Evolutionary conservation across 169 alveolate genomes (phyloP).

Genomic region (Plasmodium falciparum): DNA sequence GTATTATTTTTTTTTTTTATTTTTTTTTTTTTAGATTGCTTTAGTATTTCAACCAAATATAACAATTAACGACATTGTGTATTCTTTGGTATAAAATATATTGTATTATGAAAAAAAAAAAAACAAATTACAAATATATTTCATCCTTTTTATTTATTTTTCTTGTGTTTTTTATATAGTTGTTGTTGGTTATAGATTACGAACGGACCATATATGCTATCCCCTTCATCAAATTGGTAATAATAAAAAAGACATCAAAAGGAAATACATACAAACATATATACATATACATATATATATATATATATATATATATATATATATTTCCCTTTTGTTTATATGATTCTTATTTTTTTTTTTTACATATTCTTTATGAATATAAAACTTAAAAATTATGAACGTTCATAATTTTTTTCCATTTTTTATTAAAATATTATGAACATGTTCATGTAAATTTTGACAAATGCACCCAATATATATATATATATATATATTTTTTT

Average conservation of each 20-base stretch:
- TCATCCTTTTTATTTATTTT: neutral
- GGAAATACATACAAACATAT: neutral
- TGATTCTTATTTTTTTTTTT: neutral
- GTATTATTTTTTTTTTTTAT: neutral
- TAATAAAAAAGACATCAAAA: neutral
- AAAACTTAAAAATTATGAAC: no score
- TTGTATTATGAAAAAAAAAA: neutral
- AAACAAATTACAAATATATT: neutral
- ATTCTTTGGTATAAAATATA: slow-evolving; percentile 27
- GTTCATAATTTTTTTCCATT: neutral
- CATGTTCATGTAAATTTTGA: neutral
- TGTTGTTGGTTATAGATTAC: slow-evolving; percentile 44
- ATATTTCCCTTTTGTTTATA: neutral
- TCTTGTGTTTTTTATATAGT: slow-evolving; percentile 17
- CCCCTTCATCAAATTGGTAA: slow-evolving; percentile 71
- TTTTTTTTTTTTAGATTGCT: slow-evolving; percentile 43
- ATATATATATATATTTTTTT: no score
- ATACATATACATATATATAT: neutral
- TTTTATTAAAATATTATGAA: slow-evolving; percentile 3
- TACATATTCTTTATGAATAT: no score
- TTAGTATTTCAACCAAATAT: slow-evolving; percentile 57
- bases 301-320: neutral
- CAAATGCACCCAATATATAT: no score
- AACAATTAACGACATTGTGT: slow-evolving; percentile 51
- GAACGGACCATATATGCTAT: slow-evolving; percentile 38